These are phyloP conservation scores for Zhuliangozyma blackwelliae DNA, from an alignment of 1,139 yeast genomes.

Conservation along the genomic window DNA sequence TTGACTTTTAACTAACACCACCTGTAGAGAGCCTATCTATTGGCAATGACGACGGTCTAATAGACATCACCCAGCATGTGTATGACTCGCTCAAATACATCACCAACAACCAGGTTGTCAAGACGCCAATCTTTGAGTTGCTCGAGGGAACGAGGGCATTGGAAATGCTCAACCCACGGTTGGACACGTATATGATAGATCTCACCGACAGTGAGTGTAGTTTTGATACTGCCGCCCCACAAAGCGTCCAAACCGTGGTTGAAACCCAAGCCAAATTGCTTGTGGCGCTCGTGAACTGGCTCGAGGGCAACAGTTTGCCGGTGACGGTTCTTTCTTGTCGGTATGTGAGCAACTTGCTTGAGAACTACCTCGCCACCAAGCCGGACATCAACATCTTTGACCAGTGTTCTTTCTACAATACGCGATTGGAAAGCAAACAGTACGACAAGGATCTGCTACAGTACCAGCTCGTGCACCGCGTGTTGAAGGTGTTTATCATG, in stretches of 20 bases:
- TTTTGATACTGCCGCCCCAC: slow-evolving; percentile 34
- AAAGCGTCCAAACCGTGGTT: slow-evolving; percentile 33
- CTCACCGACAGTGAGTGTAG: slow-evolving; percentile 35
- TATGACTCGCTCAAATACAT: slow-evolving; percentile 27
- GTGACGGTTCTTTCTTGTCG: slow-evolving; percentile 63
- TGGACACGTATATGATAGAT: slow-evolving; percentile 59
- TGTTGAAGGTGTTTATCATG: slow-evolving; percentile 42
- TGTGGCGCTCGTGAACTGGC: slow-evolving; percentile 53
- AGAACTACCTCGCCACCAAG: slow-evolving; percentile 26
- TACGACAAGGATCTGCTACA: slow-evolving; percentile 11
- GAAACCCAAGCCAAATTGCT: slow-evolving; percentile 45
- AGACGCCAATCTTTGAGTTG: slow-evolving; percentile 51
- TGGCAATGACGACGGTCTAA: slow-evolving; percentile 14
- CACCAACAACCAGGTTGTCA: slow-evolving; percentile 42
- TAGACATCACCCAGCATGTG: slow-evolving; percentile 45
- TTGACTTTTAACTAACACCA: no score
- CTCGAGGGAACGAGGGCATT: slow-evolving; percentile 74
- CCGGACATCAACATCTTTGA: slow-evolving; percentile 8
- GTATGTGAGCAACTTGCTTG: slow-evolving; percentile 54
- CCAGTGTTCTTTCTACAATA: slow-evolving; percentile 19
- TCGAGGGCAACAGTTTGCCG: slow-evolving; percentile 57
- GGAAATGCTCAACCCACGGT: slow-evolving; percentile 55
- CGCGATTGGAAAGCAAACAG: slow-evolving; percentile 8
- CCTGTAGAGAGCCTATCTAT: no score
- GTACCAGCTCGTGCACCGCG: slow-evolving; percentile 38